Base-by-base conservation (phyloP, 805 yeast genomes). In the Jamesozyma gamospora region DNA sequence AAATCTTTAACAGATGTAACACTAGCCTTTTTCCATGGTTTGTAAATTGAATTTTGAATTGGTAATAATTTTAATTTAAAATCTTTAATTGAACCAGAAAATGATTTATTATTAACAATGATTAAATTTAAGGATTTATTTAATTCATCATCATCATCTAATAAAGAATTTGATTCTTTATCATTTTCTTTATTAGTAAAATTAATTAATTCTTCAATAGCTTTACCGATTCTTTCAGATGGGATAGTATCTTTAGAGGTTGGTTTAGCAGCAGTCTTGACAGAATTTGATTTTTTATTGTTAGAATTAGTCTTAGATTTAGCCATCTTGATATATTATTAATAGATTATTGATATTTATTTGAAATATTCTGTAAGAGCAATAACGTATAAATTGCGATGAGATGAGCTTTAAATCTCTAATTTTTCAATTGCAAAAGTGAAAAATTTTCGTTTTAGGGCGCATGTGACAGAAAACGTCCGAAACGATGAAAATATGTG, bases 151-250 rank as follows among this genome's bases (percentile, higher is more conserved):
- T 70, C 77, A 33, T 77, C 85, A 46, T 79, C 78, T 45, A 85
- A 69, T 45, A 74, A 65, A 21, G 65, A 54, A 16, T 59, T 60
- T 32, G 55, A 62, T 14, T 56, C 59, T 15, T 58, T 55, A 21
- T 55, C 52, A 5, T 35, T 40, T 15, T 29, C 36, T 4, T 32
- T 17, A 7, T 40, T 10, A 35, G 65, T 56, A 60, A 71, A 86
- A 56, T 81, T 79, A 41, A 67, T 64, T 54, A 92, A 71, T 49
- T 86, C 94, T 14, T 63, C 52, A 34, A 82, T 59, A 11, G 90
- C 88, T 45, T 73, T 73, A 15, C 48, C 44, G 13, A 73, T 54
- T 45, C 61, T 59, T 14, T 48, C 50, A 6, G 40, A 36, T n/a
- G 62, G 60, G 28, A 64, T 59, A 15, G 16, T 9, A 16, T 29